phyloP scores from a whole-genome alignment of 768 basidiomycete species.

The Amanita muscaria region DNA sequence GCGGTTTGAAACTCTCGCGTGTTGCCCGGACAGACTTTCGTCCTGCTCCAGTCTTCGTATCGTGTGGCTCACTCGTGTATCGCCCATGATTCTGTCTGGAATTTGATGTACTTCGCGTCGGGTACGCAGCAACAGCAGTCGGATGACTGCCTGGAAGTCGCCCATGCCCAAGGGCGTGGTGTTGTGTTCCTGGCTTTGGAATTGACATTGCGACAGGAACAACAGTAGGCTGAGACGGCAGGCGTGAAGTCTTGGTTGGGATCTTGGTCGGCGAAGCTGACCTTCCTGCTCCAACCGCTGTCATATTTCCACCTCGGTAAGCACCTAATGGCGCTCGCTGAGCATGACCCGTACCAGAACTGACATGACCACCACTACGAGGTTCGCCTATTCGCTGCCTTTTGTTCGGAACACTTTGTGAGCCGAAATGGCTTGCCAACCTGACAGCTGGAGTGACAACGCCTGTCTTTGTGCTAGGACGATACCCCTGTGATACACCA shows the following conservation, averaged over 20 bases:
- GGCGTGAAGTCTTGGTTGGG: constrained; percentile 28
- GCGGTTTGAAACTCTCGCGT: constrained; percentile 76
- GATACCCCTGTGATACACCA: constrained; percentile 26
- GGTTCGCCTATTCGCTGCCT: constrained; percentile 47
- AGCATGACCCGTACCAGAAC: constrained; percentile 15
- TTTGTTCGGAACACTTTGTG: constrained; percentile 52
- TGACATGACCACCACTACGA: constrained; percentile 13
- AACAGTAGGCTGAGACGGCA: constrained; percentile 20
- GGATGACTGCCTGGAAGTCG: constrained; percentile 27
- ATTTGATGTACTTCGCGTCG: constrained; percentile 14
- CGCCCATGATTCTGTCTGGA: constrained; percentile 16
- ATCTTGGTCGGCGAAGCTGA: constrained; percentile 45
- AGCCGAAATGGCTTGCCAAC: constrained; percentile 36
- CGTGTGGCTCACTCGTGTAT: constrained; percentile 16
- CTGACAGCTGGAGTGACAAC: constrained; percentile 59
- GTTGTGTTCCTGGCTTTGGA: constrained; percentile 41
- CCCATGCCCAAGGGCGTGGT: constrained; percentile 50
- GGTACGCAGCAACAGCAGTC: constrained; percentile 17
- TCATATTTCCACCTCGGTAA: constrained; percentile 29
- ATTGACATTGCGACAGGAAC: constrained; percentile 34
- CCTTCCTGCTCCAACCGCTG: constrained; percentile 16
- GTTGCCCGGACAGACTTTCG: constrained; percentile 17
- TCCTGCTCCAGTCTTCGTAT: constrained; percentile 37
- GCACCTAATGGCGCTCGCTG: constrained; percentile 33
- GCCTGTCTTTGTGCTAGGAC: constrained; percentile 32